Evolutionary conservation across 2,329 filamentous ascomycete genomes (phyloP).

Genomic region (Chalaropsis thielavioides): DNA sequence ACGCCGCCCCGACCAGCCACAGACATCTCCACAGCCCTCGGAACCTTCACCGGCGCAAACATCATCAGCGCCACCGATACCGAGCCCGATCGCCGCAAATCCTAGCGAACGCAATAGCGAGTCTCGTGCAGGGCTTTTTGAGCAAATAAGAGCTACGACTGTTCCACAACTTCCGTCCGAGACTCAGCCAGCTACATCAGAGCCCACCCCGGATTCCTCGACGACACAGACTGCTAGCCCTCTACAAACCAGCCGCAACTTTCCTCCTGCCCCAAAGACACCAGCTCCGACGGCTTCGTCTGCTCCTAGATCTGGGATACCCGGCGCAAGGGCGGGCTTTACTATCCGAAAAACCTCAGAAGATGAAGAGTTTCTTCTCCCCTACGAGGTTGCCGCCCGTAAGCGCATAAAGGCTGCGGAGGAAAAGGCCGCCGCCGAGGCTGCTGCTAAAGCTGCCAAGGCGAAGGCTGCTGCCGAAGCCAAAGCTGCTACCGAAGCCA

Average conservation of each 20-base stretch:
- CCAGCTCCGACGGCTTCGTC: background rate
- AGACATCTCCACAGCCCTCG: background rate
- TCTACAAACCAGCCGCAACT: too few species aligned
- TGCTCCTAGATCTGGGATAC: background rate
- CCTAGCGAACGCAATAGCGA: too few species aligned
- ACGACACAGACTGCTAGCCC: background rate
- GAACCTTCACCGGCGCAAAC: background rate
- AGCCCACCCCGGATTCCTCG: background rate
- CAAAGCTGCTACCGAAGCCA: background rate
- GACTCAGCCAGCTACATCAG: background rate
- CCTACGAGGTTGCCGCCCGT: slow-evolving; percentile 5
- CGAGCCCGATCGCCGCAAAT: background rate
- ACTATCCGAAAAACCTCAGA: slow-evolving; percentile 6
- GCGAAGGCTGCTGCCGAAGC: background rate
- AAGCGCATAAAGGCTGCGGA: background rate
- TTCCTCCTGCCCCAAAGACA: background rate
- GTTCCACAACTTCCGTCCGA: background rate
- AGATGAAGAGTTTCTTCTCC: slow-evolving; percentile 13
- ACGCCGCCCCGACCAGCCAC: background rate
- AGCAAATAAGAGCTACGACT: background rate
- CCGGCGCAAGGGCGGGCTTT: background rate
- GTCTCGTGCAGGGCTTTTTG: background rate
- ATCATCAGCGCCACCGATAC: background rate
- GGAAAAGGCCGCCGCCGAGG: background rate
- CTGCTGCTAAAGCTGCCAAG: background rate